Conservation (phyloP, 2,329 filamentous ascomycete genomes). For the Beauveria asiatica region DNA sequence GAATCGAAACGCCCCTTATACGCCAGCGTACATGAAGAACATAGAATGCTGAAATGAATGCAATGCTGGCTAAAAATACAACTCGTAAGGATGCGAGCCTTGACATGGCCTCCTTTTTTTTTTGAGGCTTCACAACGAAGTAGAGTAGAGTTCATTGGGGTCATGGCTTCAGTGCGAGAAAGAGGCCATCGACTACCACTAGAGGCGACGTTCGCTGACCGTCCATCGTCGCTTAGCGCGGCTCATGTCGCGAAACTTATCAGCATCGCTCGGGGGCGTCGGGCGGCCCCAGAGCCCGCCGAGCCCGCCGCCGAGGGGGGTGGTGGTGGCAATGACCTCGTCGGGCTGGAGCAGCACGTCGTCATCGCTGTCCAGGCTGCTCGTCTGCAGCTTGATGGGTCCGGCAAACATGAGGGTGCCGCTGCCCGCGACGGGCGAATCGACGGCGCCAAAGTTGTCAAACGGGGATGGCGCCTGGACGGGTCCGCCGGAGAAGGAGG, state of each 20-base stretch:
- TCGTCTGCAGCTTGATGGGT: conserved; percentile 28
- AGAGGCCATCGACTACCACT: background rate
- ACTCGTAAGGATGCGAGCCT: background rate
- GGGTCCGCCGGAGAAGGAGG: background rate
- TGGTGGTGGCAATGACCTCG: conserved; percentile 24
- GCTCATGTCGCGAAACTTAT: conserved; percentile 36
- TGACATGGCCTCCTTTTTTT: too few species aligned
- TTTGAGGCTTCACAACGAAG: background rate
- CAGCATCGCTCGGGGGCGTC: conserved; percentile 35
- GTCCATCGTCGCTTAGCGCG: conserved; percentile 48
- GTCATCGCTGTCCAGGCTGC: conserved; percentile 22
- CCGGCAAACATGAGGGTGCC: conserved; percentile 22
- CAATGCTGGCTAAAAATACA: background rate
- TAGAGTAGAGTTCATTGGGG: background rate
- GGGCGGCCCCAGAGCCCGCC: conserved; percentile 39
- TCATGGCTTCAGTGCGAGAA: too few species aligned
- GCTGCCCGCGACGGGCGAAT: background rate
- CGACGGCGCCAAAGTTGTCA: background rate
- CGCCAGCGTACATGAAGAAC: background rate
- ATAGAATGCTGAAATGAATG: background rate
- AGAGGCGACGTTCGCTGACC: conserved; percentile 35
- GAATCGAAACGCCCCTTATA: background rate
- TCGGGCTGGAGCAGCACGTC: conserved; percentile 19
- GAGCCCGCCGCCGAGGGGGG: conserved; percentile 28
- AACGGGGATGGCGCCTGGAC: conserved; percentile 1